A percentile compares a stretch with the other conserved stretches of the same genome.
Conservation (phyloP, 305 asterid species). For the Fraxinus latifolia region DNA sequence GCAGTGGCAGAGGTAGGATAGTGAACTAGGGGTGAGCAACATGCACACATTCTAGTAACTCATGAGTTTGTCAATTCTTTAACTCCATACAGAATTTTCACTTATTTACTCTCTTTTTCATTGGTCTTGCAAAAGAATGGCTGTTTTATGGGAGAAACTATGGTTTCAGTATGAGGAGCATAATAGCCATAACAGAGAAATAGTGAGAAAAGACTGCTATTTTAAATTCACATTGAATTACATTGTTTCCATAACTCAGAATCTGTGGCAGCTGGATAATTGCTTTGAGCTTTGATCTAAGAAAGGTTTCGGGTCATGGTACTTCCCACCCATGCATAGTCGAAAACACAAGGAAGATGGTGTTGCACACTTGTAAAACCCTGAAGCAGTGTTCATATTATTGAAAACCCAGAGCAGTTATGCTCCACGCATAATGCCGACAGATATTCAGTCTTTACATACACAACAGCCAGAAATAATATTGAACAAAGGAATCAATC, state of each 20-base stretch:
- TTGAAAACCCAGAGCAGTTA: not conserved
- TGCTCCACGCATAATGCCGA: not conserved
- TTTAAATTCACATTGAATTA: not conserved
- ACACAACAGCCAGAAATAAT: not conserved
- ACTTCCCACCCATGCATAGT: not conserved
- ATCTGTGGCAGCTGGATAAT: not conserved
- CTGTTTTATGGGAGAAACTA: not conserved
- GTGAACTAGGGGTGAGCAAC: not conserved
- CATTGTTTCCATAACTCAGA: not conserved
- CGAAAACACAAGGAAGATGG: not conserved
- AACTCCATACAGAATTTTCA: not conserved
- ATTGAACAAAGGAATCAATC: not conserved
- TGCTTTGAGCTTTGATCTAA: not conserved
- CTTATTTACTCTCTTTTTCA: not conserved
- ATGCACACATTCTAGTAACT: not conserved
- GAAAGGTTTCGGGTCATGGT: not conserved
- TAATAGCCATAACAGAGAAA: not conserved
- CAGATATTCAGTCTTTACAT: not conserved
- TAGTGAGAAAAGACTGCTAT: not conserved
- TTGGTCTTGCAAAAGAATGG: not conserved
- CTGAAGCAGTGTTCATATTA: not conserved
- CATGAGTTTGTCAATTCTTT: not conserved
- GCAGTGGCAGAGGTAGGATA: not conserved
- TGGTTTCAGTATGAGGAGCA: not conserved
- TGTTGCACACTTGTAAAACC: not conserved